A percentile compares a stretch with the other conserved stretches of the same genome.
phyloP scores from a whole-genome alignment of 176 grass and related monocot genomes.

The Rhipidocladum racemiflorum region DNA sequence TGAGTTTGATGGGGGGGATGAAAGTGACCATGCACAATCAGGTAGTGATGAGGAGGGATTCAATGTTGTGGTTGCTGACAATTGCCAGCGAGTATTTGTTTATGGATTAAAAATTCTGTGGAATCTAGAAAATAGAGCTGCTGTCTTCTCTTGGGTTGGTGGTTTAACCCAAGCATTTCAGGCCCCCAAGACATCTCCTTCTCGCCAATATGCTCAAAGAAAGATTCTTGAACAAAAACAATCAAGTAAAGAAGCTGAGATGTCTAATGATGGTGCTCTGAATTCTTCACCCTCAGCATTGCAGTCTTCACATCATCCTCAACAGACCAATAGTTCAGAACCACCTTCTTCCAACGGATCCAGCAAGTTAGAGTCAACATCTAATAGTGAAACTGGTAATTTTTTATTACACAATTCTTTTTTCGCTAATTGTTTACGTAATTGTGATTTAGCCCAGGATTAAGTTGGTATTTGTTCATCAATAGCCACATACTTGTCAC shows the following conservation, averaged over 20 bases:
- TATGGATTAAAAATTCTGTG: conserved; percentile 94
- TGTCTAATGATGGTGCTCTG: conserved; percentile 41
- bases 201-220: conserved; percentile 78
- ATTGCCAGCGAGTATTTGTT: conserved; percentile 90
- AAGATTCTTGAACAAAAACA: conserved; percentile 68
- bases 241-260: conserved; percentile 54
- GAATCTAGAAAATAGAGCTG: conserved; percentile 84
- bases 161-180: conserved; percentile 88
- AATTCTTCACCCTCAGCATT: conserved; percentile 39
- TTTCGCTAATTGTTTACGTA: conserved; percentile 1
- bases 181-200: conserved; percentile 83
- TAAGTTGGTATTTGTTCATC: conserved; percentile 16
- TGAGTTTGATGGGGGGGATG: conserved; percentile 55
- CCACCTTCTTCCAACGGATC: conserved; percentile 37
- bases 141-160: conserved; percentile 66
- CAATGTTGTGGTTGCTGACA: conserved; percentile 90
- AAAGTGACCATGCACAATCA: conserved; percentile 65
- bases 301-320: conserved; percentile 47
- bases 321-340: conserved; percentile 55
- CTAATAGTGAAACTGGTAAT: conserved; percentile 53
- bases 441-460: neutral
- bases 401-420: conserved; percentile 25
- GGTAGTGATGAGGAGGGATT: conserved; percentile 96
- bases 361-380: conserved; percentile 49
- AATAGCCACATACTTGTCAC: conserved; percentile 22